Evolutionary conservation across 1,139 yeast genomes (phyloP).

Genomic region (Debaryomyces robertsiae): DNA sequence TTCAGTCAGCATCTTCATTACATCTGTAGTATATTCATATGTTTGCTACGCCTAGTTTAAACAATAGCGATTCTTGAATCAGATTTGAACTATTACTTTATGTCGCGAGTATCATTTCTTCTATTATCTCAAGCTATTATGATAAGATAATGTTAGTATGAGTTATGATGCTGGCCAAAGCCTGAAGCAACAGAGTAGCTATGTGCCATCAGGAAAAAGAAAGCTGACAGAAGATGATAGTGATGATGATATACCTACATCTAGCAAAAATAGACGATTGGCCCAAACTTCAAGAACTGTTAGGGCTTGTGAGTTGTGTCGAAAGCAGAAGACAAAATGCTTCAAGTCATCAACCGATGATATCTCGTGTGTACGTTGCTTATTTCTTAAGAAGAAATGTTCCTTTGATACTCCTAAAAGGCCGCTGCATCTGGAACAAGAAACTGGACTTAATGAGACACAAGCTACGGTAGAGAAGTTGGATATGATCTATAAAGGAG

Average conservation of each 20-base stretch:
- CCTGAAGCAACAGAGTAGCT: too few relatives aligned
- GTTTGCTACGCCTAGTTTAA: too few relatives aligned
- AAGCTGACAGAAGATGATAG: constrained; percentile 1
- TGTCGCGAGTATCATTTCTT: too few relatives aligned
- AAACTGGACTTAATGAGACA: constrained; percentile 8
- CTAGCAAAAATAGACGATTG: constrained; percentile 17
- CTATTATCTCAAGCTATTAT: too few relatives aligned
- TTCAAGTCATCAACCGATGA: constrained; percentile 49
- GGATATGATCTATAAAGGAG: constrained; percentile 35
- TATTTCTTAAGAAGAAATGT: constrained; percentile 51
- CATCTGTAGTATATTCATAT: too few relatives aligned
- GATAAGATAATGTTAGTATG: too few relatives aligned
- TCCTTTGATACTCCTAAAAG: constrained; percentile 43
- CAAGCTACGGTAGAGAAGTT: constrained; percentile 19
- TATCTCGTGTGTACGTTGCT: constrained; percentile 57
- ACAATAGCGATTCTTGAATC: too few relatives aligned
- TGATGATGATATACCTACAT: not conserved
- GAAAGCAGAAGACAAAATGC: constrained; percentile 66
- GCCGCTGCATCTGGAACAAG: constrained; percentile 9
- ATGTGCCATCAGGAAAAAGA: not conserved
- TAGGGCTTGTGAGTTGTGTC: constrained; percentile 60
- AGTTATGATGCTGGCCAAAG: too few relatives aligned
- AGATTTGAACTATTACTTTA: too few relatives aligned
- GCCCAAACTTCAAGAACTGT: constrained; percentile 40
- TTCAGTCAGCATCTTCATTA: too few relatives aligned